Conservation (phyloP, 163 green algal genomes). For the Chlamydomonas reinhardtii region DNA sequence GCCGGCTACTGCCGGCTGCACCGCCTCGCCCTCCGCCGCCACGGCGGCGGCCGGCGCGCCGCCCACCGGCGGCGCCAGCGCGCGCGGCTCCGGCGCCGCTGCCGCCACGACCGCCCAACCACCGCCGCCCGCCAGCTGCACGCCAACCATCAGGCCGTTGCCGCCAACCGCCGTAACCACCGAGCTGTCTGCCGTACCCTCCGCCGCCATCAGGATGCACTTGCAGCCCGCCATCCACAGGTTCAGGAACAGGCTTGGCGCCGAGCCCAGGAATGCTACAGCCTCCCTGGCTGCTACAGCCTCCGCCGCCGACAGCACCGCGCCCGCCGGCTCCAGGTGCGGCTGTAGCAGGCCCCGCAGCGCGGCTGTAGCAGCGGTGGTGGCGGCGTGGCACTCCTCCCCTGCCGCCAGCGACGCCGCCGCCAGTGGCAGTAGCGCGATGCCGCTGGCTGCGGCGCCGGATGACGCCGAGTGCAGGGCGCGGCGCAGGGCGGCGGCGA, state of each 20-base stretch:
- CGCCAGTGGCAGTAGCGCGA: neutral
- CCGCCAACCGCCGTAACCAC: conserved; percentile 27
- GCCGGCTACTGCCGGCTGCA: neutral
- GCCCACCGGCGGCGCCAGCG: conserved; percentile 1
- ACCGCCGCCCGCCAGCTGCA: conserved; percentile 2
- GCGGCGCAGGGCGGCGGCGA: conserved; percentile 2
- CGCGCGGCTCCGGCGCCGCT: conserved; percentile 8
- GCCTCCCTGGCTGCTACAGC: neutral
- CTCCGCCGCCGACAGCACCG: neutral
- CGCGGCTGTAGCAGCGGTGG: neutral
- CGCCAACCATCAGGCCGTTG: neutral
- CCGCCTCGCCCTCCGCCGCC: neutral
- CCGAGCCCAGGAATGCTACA: neutral
- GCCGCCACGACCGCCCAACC: neutral
- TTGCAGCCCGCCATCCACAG: conserved; percentile 41
- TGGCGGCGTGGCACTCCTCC: conserved; percentile 18
- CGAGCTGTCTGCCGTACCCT: neutral
- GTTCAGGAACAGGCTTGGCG: conserved; percentile 26
- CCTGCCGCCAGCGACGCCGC: conserved; percentile 2
- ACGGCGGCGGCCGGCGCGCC: neutral
- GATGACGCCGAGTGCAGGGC: too few species aligned
- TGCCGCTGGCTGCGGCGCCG: too few species aligned
- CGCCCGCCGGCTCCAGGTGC: neutral
- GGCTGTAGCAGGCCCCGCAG: neutral
- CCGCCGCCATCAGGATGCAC: neutral